Evolutionary conservation across 805 yeast species (phyloP).

Genomic region (Pichia exigua): DNA sequence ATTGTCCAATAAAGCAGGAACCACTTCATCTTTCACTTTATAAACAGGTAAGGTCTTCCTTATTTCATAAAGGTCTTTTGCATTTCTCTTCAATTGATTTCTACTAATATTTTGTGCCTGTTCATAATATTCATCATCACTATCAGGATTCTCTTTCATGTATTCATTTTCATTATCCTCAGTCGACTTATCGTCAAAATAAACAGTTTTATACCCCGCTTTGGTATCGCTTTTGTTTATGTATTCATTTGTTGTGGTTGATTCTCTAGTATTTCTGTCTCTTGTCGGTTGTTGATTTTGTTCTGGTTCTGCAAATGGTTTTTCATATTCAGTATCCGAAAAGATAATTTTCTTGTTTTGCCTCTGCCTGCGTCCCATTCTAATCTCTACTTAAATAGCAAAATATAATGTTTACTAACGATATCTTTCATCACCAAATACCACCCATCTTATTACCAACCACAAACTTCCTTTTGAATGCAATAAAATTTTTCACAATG

Average conservation of each 20-base stretch:
- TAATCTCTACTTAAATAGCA: neutral
- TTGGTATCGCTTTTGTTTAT: neutral
- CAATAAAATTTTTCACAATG: neutral
- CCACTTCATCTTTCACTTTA: conserved; percentile 56
- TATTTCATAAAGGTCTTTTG: conserved; percentile 38
- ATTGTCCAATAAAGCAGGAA: conserved; percentile 44
- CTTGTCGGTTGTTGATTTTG: neutral
- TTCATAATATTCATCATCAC: conserved; percentile 18
- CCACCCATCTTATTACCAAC: neutral
- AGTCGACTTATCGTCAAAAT: conserved; percentile 24
- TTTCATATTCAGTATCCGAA: conserved; percentile 11
- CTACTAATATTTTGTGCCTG: conserved; percentile 3
- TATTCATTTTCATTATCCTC: conserved; percentile 16
- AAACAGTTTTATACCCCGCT: conserved; percentile 6
- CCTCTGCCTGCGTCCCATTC: conserved; percentile 9
- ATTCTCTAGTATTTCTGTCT: neutral
- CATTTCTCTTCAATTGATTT: conserved; percentile 30
- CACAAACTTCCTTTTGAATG: neutral
- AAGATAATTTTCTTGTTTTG: conserved; percentile 24
- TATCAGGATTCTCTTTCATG: conserved; percentile 11
- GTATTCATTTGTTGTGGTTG: neutral
- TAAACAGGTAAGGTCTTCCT: conserved; percentile 68
- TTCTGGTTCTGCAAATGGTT: neutral
- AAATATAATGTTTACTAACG: neutral
- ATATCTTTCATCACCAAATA: neutral